A percentile compares a stretch with the other conserved stretches of the same genome.
Evolutionary conservation across 805 yeast species (phyloP).

Genomic region (Ogataea glucozyma): DNA sequence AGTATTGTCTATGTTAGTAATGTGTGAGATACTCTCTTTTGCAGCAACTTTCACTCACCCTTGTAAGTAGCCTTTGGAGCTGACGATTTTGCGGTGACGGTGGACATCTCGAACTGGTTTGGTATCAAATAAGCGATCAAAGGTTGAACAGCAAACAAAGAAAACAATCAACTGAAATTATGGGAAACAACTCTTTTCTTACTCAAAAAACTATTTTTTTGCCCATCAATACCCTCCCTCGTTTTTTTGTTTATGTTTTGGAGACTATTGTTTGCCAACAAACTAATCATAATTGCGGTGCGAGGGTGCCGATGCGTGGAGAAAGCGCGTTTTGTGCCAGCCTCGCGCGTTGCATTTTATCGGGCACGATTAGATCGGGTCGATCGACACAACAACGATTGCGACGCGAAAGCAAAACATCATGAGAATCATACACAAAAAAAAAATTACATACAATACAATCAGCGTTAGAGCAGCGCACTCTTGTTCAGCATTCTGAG

Average conservation of each 20-base stretch:
- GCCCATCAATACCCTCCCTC: slow-evolving; percentile 7
- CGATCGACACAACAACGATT: slow-evolving; percentile 5
- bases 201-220: slow-evolving; percentile 10
- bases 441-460: not conserved
- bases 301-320: slow-evolving; percentile 6
- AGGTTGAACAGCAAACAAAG: slow-evolving; percentile 1
- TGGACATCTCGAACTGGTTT: slow-evolving; percentile 34
- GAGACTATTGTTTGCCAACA: slow-evolving; percentile 6
- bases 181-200: slow-evolving; percentile 4
- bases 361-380: slow-evolving; percentile 5
- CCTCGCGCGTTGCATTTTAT: not conserved
- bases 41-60: slow-evolving; percentile 38
- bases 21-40: too few species aligned
- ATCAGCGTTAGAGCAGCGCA: not conserved
- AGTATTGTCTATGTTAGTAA: too few species aligned
- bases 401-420: slow-evolving; percentile 4
- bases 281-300: slow-evolving; percentile 3
- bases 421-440: not conserved
- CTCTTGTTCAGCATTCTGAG: too few species aligned
- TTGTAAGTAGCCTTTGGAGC: slow-evolving; percentile 45
- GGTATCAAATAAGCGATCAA: slow-evolving; percentile 3
- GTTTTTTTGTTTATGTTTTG: slow-evolving; percentile 20
- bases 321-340: slow-evolving; percentile 9
- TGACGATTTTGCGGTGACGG: slow-evolving; percentile 35
- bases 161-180: slow-evolving; percentile 1